Conservation (phyloP, 441 rosid species). For the Iberis amara region DNA sequence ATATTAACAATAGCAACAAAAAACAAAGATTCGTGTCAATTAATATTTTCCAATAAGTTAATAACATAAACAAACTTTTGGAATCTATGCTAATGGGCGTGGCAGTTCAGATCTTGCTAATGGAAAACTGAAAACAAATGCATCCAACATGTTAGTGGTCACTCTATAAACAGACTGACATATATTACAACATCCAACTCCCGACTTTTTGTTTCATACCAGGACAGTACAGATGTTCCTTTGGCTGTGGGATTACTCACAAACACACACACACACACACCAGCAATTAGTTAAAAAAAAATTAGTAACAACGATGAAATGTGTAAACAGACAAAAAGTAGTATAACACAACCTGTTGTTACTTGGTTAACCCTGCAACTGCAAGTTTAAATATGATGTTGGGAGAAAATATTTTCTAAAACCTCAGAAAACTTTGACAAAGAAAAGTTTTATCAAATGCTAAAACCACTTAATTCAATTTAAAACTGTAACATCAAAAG, state of each 20-base stretch:
- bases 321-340: not conserved
- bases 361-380: conserved; percentile 19
- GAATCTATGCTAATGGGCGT: not conserved
- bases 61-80: not conserved
- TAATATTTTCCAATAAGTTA: conserved; percentile 25
- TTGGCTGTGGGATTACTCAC: conserved; percentile 24
- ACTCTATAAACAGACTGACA: conserved; percentile 1
- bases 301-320: conserved; percentile 4
- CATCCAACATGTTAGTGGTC: not conserved
- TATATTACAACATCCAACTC: conserved; percentile 17
- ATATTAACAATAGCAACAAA: conserved; percentile 45
- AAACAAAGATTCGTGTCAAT: conserved; percentile 34
- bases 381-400: not conserved
- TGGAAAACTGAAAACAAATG: conserved; percentile 14
- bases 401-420: not conserved
- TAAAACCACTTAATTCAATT: conserved; percentile 4
- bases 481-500: not conserved
- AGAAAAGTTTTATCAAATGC: conserved; percentile 12
- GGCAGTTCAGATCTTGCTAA: conserved; percentile 6
- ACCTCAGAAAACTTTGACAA: not conserved
- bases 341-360: conserved; percentile 11
- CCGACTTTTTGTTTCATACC: conserved; percentile 21
- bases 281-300: conserved; percentile 17
- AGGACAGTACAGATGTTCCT: conserved; percentile 20
- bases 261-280: conserved; percentile 22